Evolutionary conservation across 1,284 basidiomycete species (phyloP), one percentile per base, ranked within the genome.

Genomic region (Apiotrichum montevideense): DNA sequence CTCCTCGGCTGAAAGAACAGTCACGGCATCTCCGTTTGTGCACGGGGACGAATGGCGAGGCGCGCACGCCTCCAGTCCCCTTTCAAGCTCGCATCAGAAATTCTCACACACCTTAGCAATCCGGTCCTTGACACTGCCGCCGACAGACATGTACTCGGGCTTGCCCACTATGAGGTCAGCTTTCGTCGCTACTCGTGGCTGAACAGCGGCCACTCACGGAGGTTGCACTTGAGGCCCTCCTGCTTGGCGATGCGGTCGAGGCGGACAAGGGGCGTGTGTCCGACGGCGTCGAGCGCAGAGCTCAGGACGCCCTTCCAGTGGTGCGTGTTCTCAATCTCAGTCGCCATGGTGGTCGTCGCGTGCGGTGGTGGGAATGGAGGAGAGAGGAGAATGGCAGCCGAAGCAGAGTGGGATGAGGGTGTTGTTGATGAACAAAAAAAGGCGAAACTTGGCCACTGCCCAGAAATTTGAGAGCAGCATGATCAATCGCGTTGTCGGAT

Each of bases 81-180:
- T 29, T 3, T 29, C 29, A 29, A 3, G 29, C 29, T 29, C 29
- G 29, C 29, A 2, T 2, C 29, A 29, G 37, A 39, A 39, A 39
- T 13, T 39, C 29, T 29, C 29, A 39, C 37, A 13, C 37, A 80
- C 80, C 66, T 93, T 94, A 32, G 91, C 92, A 61, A 97, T 96
- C 58, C 94, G 81, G 73, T 98, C 95, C 79, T 98, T 98, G 63
- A 97, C 87, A 4, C 88, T 92, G 1, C 95, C 95, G 10, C 95
- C 95, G 2, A 85, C 86, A 32, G 91, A 95, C 69, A 90, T 84
- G 74, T 84, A 96, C 69, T 98, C 95, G 47, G 88, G 82, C 77
- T 97, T 97, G 35, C 83, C 94, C 69, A 96, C 88, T 92, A 59
- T 1, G 33, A 13, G 33, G 50, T 54, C 33, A 57, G 48, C 48